Base-by-base conservation (phyloP, 108 stramenopile species). In the Skeletonema potamos region DNA sequence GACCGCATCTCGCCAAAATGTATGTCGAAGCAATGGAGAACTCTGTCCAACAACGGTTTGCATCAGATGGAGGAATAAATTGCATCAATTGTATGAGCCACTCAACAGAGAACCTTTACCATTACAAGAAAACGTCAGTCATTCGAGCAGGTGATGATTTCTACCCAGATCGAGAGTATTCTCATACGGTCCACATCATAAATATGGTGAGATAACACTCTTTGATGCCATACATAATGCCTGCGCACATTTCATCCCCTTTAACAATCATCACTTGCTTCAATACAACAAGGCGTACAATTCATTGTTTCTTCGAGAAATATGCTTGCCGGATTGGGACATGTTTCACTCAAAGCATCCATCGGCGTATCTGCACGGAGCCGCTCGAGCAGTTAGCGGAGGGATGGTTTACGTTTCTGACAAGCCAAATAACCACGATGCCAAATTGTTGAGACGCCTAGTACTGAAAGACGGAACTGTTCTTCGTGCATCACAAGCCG, bases 71-170 rank as follows among this genome's bases (percentile, higher is more conserved):
- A 20, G 74, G 67, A 36, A 32, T 69, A 27, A 65, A 72, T 39
- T 70, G 84, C 57, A 82, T 87, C 64, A 87, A 90, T 64, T 90
- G 89, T 75, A 90, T 90, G 89, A 87, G 89, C 64, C 89, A 90
- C 62, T 84, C 78, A 0, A 84, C 87, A 0, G 77, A 84, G 48
- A 75, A 87, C 37, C 66, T 87, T 10, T 84, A 82, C 39, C 76
- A 73, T 1, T 79, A 82, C 70, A 61, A 66, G 26, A 48, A 41
- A 11, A 77, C 82, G 28, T 54, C 86, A 17, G 57, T 86, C 2
- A 76, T 73, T 2, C 54, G 86, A 3, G 82, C 83, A 27, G 81
- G 82, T 7, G 89, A 88, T 64, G 89, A 90, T 56, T 88, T 86
- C 44, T 90, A 83, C 37, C 89, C 89, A 4, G 54, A 41, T 9